Evolutionary conservation across 495 filamentous ascomycete genomes (phyloP).

Genomic region (Physcia stellaris): DNA sequence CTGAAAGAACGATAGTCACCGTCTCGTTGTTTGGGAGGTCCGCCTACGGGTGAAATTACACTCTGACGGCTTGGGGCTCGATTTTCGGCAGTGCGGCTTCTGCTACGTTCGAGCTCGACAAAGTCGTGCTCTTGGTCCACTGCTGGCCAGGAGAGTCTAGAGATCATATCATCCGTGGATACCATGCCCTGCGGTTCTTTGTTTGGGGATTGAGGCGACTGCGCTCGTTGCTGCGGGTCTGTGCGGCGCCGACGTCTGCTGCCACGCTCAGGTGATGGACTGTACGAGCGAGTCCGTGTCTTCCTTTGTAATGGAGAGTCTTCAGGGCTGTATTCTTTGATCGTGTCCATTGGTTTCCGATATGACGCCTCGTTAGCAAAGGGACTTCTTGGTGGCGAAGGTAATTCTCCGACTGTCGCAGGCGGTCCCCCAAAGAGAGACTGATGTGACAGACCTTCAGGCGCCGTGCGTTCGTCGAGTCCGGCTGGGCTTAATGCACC

Average conservation of each 20-base stretch:
- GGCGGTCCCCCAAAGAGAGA: constrained; percentile 20
- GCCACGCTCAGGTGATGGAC: constrained; percentile 20
- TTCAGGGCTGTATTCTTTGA: constrained; percentile 26
- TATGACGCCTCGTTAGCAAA: constrained; percentile 5
- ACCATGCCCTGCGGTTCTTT: too few relatives aligned
- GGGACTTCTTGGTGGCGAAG: constrained; percentile 6
- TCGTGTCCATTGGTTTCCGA: constrained; percentile 22
- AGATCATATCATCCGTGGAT: constrained; percentile 40
- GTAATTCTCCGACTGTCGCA: constrained; percentile 9
- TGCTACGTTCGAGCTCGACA: constrained; percentile 19
- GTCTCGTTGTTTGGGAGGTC: constrained; percentile 13
- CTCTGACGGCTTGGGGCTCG: constrained; percentile 15
- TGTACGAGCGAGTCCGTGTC: constrained; percentile 15
- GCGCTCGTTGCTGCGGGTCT: constrained; percentile 11
- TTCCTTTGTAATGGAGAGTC: constrained; percentile 24
- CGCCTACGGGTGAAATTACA: constrained; percentile 20
- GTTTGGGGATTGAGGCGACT: too few relatives aligned
- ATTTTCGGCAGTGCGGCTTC: constrained; percentile 16
- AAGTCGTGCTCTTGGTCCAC: constrained; percentile 30
- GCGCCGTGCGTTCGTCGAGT: not conserved
- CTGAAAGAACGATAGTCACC: constrained; percentile 21
- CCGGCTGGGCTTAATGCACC: constrained; percentile 5
- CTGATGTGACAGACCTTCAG: not conserved
- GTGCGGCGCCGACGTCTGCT: constrained; percentile 19
- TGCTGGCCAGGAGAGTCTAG: constrained; percentile 35